Evolutionary conservation across 192 early-diverging fungal genomes (phyloP).

Genomic region (Bifiguratus adelaidae): DNA sequence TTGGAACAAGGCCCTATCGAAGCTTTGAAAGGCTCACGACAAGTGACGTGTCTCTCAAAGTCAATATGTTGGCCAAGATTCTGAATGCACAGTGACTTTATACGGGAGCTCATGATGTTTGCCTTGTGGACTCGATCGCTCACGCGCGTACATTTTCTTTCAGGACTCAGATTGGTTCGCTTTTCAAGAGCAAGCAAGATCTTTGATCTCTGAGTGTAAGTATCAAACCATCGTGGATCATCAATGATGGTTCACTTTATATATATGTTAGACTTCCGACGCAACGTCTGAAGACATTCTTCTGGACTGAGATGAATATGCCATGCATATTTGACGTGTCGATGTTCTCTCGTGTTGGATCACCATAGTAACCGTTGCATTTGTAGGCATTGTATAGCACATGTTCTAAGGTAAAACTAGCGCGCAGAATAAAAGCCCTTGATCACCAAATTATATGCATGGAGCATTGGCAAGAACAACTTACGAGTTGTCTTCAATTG

Average conservation of each 20-base stretch:
- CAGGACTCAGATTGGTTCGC: background rate
- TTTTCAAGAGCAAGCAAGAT: background rate
- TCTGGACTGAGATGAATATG: no score
- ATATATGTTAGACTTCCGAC: background rate
- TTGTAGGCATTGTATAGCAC: background rate
- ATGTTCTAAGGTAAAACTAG: background rate
- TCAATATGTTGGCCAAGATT: background rate
- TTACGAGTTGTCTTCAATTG: constrained; percentile 23
- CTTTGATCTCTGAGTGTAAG: background rate
- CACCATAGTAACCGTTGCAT: no score
- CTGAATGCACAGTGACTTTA: background rate
- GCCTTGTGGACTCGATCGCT: background rate
- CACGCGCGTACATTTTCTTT: background rate
- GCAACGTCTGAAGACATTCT: background rate
- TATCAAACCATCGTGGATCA: background rate
- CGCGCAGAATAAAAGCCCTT: background rate
- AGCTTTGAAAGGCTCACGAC: background rate
- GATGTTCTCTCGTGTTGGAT: no score
- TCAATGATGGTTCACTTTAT: background rate
- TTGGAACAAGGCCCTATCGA: background rate
- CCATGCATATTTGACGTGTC: no score
- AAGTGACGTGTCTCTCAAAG: background rate
- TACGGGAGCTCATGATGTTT: background rate
- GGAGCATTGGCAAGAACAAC: background rate
- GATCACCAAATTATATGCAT: background rate